These are phyloP conservation scores for Cyclanthera cordifolia DNA, from an alignment of 306 rosid genomes.

Conservation along the genomic window DNA sequence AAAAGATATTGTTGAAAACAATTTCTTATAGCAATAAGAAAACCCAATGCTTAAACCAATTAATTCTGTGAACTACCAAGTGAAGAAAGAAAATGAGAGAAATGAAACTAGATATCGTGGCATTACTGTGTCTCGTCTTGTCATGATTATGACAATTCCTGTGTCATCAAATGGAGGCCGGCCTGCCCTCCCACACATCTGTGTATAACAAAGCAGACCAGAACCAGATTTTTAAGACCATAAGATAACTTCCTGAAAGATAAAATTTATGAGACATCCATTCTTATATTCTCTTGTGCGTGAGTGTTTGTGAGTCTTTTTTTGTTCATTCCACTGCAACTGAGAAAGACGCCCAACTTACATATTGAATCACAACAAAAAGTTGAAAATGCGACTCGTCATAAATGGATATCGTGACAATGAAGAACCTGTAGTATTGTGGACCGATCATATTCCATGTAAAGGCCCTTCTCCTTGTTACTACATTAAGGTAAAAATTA, in stretches of 20 bases:
- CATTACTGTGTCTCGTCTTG: constrained; percentile 88
- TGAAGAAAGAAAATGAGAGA: constrained; percentile 6
- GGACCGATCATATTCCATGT: constrained; percentile 93
- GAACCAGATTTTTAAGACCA: neutral
- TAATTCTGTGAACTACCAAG: constrained; percentile 3
- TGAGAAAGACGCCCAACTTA: constrained; percentile 5
- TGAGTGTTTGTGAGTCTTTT: neutral
- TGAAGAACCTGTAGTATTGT: constrained; percentile 73
- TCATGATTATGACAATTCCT: constrained; percentile 93
- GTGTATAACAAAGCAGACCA: constrained; percentile 13
- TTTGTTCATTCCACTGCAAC: neutral
- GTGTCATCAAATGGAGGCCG: constrained; percentile 98
- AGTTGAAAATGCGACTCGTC: neutral
- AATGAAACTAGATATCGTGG: neutral
- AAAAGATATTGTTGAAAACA: neutral
- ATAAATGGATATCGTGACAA: constrained; percentile 8
- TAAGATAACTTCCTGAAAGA: constrained; percentile 1
- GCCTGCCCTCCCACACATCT: constrained; percentile 98
- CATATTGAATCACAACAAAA: neutral
- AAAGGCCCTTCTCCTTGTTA: constrained; percentile 90
- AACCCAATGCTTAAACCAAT: neutral
- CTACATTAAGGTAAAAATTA: constrained; percentile 33
- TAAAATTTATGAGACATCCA: neutral
- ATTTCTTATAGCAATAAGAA: constrained; percentile 9
- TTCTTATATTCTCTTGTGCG: neutral